A percentile compares a stretch with the other conserved stretches of the same genome.
phyloP scores from a whole-genome alignment of 768 basidiomycete genomes.

The Leucocoprinus leucothites region DNA sequence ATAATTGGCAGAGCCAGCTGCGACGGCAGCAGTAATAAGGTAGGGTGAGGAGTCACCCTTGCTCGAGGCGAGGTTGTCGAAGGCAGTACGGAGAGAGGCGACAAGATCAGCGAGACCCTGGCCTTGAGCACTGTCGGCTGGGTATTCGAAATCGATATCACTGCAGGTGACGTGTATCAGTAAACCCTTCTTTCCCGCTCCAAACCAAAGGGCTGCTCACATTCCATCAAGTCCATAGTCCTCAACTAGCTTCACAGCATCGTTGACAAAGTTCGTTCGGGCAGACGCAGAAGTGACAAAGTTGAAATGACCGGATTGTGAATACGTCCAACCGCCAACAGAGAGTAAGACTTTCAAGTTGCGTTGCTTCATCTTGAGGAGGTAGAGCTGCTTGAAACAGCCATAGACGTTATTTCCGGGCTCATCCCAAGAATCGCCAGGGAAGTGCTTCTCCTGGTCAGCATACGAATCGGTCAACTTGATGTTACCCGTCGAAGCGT shows the following conservation, averaged over 20 bases:
- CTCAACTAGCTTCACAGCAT: conserved; percentile 60
- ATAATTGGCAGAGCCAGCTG: conserved; percentile 61
- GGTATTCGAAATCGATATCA: conserved; percentile 81
- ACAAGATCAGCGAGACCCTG: conserved; percentile 66
- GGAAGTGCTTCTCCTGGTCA: conserved; percentile 74
- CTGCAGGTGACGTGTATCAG: conserved; percentile 24
- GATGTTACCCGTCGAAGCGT: conserved; percentile 57
- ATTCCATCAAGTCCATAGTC: conserved; percentile 84
- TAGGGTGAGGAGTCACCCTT: conserved; percentile 67
- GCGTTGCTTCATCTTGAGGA: conserved; percentile 59
- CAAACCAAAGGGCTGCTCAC: conserved; percentile 27
- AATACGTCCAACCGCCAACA: conserved; percentile 68
- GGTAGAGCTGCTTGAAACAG: conserved; percentile 70
- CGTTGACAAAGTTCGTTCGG: conserved; percentile 56
- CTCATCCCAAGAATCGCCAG: conserved; percentile 72
- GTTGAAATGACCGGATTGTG: conserved; percentile 60
- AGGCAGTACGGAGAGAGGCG: conserved; percentile 57
- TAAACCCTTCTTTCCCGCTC: too few relatives aligned
- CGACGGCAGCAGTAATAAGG: conserved; percentile 58
- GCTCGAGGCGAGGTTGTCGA: conserved; percentile 49
- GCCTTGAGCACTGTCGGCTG: conserved; percentile 53
- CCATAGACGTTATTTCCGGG: conserved; percentile 78
- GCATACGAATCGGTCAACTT: conserved; percentile 71
- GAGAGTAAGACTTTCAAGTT: conserved; percentile 50
- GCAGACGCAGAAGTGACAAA: conserved; percentile 52